A percentile compares a stretch with the other conserved stretches of the same genome.
phyloP scores from a whole-genome alignment of 202 grass and related monocot species.

The Saccharum hybrid region DNA sequence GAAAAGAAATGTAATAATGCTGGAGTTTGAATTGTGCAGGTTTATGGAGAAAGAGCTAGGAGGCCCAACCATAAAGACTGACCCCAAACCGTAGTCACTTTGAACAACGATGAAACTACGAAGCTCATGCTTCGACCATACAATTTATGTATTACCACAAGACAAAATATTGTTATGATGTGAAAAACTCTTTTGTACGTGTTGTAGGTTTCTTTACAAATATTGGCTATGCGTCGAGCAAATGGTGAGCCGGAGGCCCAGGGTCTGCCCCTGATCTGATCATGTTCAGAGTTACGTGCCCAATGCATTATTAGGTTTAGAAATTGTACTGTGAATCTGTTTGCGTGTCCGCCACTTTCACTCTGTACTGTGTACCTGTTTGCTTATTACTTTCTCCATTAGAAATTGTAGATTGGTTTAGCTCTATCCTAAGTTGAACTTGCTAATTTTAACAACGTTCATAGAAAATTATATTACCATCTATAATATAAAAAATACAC shows the following conservation, averaged over 20 bases:
- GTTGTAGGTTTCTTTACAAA: not conserved
- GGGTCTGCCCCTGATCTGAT: not conserved
- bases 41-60: not conserved
- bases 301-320: too few relatives aligned
- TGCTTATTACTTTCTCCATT: too few relatives aligned
- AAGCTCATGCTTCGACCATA: not conserved
- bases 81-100: not conserved
- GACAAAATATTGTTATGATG: not conserved
- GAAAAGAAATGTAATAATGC: not conserved
- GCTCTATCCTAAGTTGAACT: too few relatives aligned
- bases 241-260: too few relatives aligned
- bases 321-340: too few relatives aligned
- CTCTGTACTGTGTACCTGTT: too few relatives aligned
- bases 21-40: not conserved
- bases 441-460: too few relatives aligned
- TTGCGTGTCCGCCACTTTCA: too few relatives aligned
- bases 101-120: not conserved
- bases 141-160: not conserved
- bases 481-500: too few relatives aligned
- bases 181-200: not conserved
- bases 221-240: too few relatives aligned
- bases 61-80: not conserved
- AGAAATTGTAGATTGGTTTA: too few relatives aligned
- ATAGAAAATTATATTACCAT: too few relatives aligned
- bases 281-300: not conserved